These are phyloP conservation scores for Malbranchea zuffiana DNA, from an alignment of 2,329 filamentous ascomycete species.

Conservation along the genomic window DNA sequence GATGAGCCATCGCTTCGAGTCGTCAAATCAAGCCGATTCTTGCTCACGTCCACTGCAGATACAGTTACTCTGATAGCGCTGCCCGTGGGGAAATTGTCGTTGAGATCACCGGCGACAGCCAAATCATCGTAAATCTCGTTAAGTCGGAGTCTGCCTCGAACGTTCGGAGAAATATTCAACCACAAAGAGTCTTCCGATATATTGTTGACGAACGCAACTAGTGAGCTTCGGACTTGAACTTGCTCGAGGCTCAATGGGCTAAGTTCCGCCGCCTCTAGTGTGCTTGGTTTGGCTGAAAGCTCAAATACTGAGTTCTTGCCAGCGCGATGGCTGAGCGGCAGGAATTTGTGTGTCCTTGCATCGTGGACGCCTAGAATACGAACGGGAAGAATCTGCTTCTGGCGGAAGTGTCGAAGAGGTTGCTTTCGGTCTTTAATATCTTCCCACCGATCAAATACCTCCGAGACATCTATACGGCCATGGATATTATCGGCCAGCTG, in stretches of 20 bases:
- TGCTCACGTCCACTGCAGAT: slow-evolving; percentile 58
- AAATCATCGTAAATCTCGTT: slow-evolving; percentile 83
- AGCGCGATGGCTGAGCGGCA: slow-evolving; percentile 78
- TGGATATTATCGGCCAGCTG: slow-evolving; percentile 76
- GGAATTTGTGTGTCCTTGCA: slow-evolving; percentile 76
- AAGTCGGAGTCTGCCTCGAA: slow-evolving; percentile 70
- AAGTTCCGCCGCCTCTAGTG: slow-evolving; percentile 43
- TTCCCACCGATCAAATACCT: slow-evolving; percentile 79
- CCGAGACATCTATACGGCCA: slow-evolving; percentile 85
- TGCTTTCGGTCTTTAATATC: slow-evolving; percentile 72
- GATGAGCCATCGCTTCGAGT: slow-evolving; percentile 51
- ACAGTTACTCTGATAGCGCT: slow-evolving; percentile 75
- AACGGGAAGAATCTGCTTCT: slow-evolving; percentile 60
- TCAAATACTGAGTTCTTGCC: slow-evolving; percentile 73
- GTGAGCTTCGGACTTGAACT: slow-evolving; percentile 58
- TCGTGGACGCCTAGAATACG: slow-evolving; percentile 81
- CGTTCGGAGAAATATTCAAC: slow-evolving; percentile 80
- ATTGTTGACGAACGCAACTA: slow-evolving; percentile 87
- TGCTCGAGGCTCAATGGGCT: slow-evolving; percentile 60
- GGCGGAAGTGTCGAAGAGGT: slow-evolving; percentile 63
- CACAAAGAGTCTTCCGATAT: slow-evolving; percentile 67
- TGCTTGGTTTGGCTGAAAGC: slow-evolving; percentile 65
- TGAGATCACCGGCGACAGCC: slow-evolving; percentile 62
- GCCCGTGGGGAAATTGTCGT: slow-evolving; percentile 76
- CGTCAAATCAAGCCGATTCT: slow-evolving; percentile 73